These are phyloP conservation scores for Talaromyces liani DNA, from an alignment of 495 filamentous ascomycete species.

Conservation along the genomic window DNA sequence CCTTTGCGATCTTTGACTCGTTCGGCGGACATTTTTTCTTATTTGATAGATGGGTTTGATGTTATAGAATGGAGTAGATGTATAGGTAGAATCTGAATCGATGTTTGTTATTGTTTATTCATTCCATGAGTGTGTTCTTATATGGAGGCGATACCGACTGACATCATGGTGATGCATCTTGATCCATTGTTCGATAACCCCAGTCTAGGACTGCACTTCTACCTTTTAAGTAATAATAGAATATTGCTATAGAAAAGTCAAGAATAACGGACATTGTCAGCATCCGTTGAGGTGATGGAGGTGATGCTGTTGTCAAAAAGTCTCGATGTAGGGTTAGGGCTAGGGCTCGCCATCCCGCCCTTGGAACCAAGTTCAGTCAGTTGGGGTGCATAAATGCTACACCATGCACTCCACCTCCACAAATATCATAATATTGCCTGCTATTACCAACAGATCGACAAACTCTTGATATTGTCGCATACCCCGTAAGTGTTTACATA, in stretches of 20 bases:
- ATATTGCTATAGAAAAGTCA: neutral
- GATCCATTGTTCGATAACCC: neutral
- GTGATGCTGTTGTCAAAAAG: neutral
- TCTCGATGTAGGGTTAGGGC: neutral
- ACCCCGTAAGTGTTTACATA: too few relatives aligned
- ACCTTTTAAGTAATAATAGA: neutral
- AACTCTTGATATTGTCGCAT: neutral
- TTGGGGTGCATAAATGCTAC: neutral
- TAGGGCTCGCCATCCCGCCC: neutral
- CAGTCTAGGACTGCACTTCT: neutral
- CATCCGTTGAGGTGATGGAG: neutral
- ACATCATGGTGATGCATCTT: constrained; percentile 5
- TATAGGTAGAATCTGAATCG: neutral
- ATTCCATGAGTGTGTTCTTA: neutral
- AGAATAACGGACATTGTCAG: neutral
- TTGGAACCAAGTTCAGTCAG: neutral
- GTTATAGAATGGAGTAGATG: too few relatives aligned
- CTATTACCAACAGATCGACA: neutral
- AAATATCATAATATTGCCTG: neutral
- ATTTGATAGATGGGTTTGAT: neutral
- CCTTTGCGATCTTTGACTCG: constrained; percentile 13
- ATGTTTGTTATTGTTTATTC: neutral
- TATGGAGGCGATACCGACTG: neutral
- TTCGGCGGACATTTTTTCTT: constrained; percentile 11
- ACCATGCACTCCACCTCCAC: neutral